Evolutionary conservation across 306 rosid species (phyloP), one percentile per base, ranked within the genome.

Genomic region (Cicer chorassanicum): DNA sequence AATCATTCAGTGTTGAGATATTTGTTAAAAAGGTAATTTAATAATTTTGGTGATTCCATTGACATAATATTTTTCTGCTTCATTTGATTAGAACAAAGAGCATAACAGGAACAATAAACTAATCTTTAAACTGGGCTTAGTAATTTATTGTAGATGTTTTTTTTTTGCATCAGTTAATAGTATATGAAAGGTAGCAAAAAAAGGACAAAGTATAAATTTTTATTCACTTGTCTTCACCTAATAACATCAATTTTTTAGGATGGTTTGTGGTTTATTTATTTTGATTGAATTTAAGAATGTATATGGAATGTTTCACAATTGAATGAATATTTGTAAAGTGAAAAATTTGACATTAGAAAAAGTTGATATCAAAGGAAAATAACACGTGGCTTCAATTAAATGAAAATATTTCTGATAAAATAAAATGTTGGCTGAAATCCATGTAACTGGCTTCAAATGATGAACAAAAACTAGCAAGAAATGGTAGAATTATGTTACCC

Each of bases 11-110:
- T 77, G n/a, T 71, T 73, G 91, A 78, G 80, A 82, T 80, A 46
- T 91, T 93, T 81, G 91, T 88, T 41, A 91, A 85, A 76, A 91
- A 86, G 97, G 98, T 87, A 65, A 63, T 40, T 49, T 85, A 36
- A 43, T 44, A 43, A 29, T 42, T 48, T 73, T 77, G 60, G 34
- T 6, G 41, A 60, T 53, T 63, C 13, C 53, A 13, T 59, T 54
- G 46, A 41, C 39, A 41, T 39, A 29, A n/a, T 56, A 49, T 81
- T 41, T 76, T 46, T 60, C 49, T 60, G 49, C 60, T 62, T 57
- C 73, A 55, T 51, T 75, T 65, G 44, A 24, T 12, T 6, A 18
- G 57, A 75, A 65, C 18, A 70, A 57, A 43, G 65, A 71, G 34
- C 61, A 42, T 36, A 19, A 66, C 6, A 41, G 56, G 46, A 71